phyloP scores from a whole-genome alignment of 257 asterid genomes.

The Scutellaria galericulata region DNA sequence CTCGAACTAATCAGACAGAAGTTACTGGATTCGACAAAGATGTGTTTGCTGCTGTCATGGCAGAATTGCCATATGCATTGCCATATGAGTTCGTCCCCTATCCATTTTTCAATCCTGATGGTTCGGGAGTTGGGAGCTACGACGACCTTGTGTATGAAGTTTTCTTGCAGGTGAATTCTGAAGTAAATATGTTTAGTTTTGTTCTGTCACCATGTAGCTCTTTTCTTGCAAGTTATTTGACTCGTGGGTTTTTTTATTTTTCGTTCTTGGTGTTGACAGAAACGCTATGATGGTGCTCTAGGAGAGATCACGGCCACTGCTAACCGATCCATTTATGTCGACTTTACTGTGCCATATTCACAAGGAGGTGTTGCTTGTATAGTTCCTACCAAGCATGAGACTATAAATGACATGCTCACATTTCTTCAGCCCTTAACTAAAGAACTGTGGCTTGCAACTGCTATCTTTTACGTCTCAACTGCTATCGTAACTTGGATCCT shows the following conservation, averaged over 20 bases:
- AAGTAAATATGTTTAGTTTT: not conserved
- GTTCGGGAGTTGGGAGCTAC: conserved; percentile 45
- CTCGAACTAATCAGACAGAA: conserved; percentile 30
- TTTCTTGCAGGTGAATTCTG: conserved; percentile 38
- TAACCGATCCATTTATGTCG: conserved; percentile 39
- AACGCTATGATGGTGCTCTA: conserved; percentile 44
- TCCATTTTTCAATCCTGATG: conserved; percentile 34
- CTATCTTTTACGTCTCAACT: conserved; percentile 33
- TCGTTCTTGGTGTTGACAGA: conserved; percentile 26
- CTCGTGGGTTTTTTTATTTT: not conserved
- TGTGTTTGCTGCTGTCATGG: conserved; percentile 49
- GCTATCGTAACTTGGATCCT: conserved; percentile 44
- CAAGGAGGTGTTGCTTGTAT: conserved; percentile 49
- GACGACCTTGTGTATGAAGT: conserved; percentile 57
- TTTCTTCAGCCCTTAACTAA: conserved; percentile 45
- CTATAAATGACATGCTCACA: conserved; percentile 22
- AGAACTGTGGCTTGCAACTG: conserved; percentile 43
- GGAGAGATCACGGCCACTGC: conserved; percentile 55
- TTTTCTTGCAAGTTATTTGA: conserved; percentile 4
- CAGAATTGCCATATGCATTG: conserved; percentile 43
- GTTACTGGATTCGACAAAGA: conserved; percentile 46
- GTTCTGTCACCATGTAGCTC: not conserved
- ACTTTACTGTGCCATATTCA: conserved; percentile 50
- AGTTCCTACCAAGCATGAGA: conserved; percentile 38
- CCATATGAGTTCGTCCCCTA: conserved; percentile 41